Base-by-base conservation (phyloP, 176 grass and related monocot genomes). In the Oryza australiensis region DNA sequence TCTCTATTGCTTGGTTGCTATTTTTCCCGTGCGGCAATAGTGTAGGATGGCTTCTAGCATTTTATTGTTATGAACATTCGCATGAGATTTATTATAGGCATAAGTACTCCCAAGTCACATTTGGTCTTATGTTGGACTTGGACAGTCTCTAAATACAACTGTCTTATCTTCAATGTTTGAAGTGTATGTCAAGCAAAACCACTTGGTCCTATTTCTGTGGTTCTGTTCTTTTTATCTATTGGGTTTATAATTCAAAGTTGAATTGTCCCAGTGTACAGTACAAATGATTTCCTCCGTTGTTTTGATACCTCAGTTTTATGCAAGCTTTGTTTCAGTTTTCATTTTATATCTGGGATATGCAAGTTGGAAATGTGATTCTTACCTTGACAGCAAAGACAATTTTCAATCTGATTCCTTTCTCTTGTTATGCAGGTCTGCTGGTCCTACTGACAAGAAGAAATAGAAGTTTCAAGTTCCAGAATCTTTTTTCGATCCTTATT, bases 381-480 rank as follows among this genome's bases (percentile, higher is more conserved):
- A 1, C 13, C 11, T 15, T 1, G 23, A 79, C 23, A n/a, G n/a
- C n/a, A 13, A 64, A 37, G 13, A 43, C 11, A 45, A 32, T 55
- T 55, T 22, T 9, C 9, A 33, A 63, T 16, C 48, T 82, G 9
- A 51, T 12, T 23, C 6, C 49, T 38, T 16, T 64, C 7, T 82
- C 9, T 45, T 82, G 7, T n/a, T 78, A 13, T 80, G 53, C 70
- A 90, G 88, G 53, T 90, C 80, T n/a, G 88, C 64, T 27, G 82
- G 77, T 76, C 51, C 7, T 51, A 8, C 80, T 29, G 88, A 90
- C 0, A 90, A 87, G 84, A 90, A 90, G 88, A 90, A 90, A 72
- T 87, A 87, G 76, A 84, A 80, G 53, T 32, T 46, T 35, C 41
- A 57, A 72, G 24, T 55, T 42, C 20, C 20, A 41, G 18, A 26